Evolutionary conservation across 352 stramenopile genomes (phyloP).

Genomic region (Phytopythium boreale): DNA sequence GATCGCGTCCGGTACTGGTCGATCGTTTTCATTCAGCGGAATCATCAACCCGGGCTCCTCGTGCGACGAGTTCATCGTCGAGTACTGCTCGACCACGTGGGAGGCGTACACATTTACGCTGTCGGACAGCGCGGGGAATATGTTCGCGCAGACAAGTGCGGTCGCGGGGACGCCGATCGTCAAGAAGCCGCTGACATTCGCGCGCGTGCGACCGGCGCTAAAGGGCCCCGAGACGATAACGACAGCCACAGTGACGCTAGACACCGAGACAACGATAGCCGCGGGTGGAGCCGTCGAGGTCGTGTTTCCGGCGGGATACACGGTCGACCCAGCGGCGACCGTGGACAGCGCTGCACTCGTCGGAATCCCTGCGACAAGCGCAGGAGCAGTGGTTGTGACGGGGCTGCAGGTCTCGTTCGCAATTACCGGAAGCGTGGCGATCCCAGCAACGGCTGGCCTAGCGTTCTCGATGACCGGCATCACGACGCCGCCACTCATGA

Average conservation of each 20-base stretch:
- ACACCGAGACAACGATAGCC: conserved; percentile 35
- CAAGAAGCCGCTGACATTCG: conserved; percentile 57
- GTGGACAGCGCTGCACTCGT: conserved; percentile 18
- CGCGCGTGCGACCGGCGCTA: conserved; percentile 38
- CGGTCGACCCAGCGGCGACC: conserved; percentile 18
- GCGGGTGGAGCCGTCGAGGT: conserved; percentile 40
- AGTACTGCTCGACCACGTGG: conserved; percentile 44
- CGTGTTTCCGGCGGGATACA: conserved; percentile 45
- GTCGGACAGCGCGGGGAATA: conserved; percentile 29
- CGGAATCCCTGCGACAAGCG: conserved; percentile 34
- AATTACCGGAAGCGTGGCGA: conserved; percentile 19
- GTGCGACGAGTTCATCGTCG: conserved; percentile 52
- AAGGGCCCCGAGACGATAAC: conserved; percentile 38
- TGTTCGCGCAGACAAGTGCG: conserved; percentile 36
- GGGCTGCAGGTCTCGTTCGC: conserved; percentile 27
- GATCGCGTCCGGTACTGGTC: conserved; percentile 28
- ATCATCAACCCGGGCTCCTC: conserved; percentile 59
- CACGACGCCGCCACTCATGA: conserved; percentile 41
- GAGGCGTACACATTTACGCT: conserved; percentile 40
- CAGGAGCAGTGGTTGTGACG: conserved; percentile 16
- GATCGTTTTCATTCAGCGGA: conserved; percentile 35
- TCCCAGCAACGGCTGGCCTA: conserved; percentile 24
- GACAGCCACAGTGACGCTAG: conserved; percentile 34
- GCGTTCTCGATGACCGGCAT: conserved; percentile 43
- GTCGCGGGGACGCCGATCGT: conserved; percentile 56